Evolutionary conservation across 768 basidiomycete genomes (phyloP).

Genomic region (Lactarius sanguifluus): DNA sequence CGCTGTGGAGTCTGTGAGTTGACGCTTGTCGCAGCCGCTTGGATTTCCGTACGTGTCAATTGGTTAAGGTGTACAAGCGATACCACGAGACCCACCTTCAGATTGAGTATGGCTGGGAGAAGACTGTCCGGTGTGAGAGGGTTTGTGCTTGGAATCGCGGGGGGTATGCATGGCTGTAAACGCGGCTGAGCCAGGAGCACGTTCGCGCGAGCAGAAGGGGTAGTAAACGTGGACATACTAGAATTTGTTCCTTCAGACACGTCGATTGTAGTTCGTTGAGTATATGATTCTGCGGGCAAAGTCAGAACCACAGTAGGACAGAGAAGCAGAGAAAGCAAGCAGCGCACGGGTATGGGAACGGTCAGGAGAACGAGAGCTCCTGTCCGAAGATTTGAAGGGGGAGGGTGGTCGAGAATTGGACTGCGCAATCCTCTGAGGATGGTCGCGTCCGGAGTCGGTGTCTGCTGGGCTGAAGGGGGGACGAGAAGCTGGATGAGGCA

Average conservation of each 20-base stretch:
- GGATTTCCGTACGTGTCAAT: slow-evolving; percentile 22
- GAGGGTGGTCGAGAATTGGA: slow-evolving; percentile 58
- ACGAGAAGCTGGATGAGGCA: slow-evolving; percentile 30
- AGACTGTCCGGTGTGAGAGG: slow-evolving; percentile 22
- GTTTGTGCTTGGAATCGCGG: slow-evolving; percentile 27
- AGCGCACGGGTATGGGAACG: slow-evolving; percentile 28
- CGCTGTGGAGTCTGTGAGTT: slow-evolving; percentile 30
- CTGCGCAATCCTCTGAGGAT: slow-evolving; percentile 36
- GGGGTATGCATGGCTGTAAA: slow-evolving; percentile 23
- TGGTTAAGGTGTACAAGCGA: slow-evolving; percentile 24
- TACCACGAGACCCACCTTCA: slow-evolving; percentile 29
- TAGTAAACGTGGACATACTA: slow-evolving; percentile 9
- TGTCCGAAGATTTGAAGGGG: slow-evolving; percentile 71
- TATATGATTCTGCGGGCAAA: slow-evolving; percentile 20
- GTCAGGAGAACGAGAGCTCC: slow-evolving; percentile 40
- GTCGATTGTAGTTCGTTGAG: slow-evolving; percentile 24
- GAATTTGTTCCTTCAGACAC: slow-evolving; percentile 24
- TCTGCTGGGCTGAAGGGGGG: slow-evolving; percentile 21
- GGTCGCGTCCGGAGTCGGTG: slow-evolving; percentile 34
- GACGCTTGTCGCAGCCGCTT: slow-evolving; percentile 45
- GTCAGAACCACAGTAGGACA: slow-evolving; percentile 5
- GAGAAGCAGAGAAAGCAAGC: neutral
- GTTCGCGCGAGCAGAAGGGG: neutral
- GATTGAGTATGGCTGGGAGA: slow-evolving; percentile 23
- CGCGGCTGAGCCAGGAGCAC: slow-evolving; percentile 10